Conservation (phyloP, 179 eudicot genomes). For the Spinacia oleracea region DNA sequence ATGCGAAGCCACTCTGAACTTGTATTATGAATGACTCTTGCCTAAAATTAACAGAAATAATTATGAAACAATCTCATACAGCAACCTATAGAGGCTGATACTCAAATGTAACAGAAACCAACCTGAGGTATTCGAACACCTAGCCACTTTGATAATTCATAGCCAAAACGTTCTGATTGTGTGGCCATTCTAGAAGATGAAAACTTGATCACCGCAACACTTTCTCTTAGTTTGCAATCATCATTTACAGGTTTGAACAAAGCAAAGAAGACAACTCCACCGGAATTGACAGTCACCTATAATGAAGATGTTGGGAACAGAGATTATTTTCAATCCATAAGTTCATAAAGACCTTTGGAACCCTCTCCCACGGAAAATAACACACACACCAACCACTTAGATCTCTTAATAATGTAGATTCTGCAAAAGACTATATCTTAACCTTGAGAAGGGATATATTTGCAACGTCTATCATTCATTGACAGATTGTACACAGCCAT, state of each 20-base stretch:
- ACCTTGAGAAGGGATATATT: background rate
- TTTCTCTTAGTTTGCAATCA: constrained; percentile 61
- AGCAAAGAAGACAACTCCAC: constrained; percentile 98
- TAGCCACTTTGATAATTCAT: constrained; percentile 96
- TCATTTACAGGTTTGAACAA: constrained; percentile 59
- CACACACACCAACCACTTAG: background rate
- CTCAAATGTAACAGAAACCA: background rate
- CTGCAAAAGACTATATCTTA: background rate
- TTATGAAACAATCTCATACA: constrained; percentile 6
- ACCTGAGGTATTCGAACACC: constrained; percentile 96
- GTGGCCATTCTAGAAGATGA: constrained; percentile 98
- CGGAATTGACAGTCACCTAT: constrained; percentile 98
- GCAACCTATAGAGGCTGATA: background rate
- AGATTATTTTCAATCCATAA: background rate
- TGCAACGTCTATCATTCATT: background rate
- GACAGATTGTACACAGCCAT: background rate
- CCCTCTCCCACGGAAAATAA: background rate
- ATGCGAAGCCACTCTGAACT: constrained; percentile 88
- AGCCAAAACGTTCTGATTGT: constrained; percentile 97
- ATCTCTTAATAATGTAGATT: background rate
- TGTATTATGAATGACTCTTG: constrained; percentile 83
- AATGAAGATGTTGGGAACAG: constrained; percentile 20
- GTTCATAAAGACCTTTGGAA: too few relatives aligned
- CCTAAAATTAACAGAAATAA: constrained; percentile 44
- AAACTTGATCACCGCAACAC: constrained; percentile 94